Evolutionary conservation across 2,329 filamentous ascomycete genomes (phyloP).

Genomic region (Mollisia scopiformis): DNA sequence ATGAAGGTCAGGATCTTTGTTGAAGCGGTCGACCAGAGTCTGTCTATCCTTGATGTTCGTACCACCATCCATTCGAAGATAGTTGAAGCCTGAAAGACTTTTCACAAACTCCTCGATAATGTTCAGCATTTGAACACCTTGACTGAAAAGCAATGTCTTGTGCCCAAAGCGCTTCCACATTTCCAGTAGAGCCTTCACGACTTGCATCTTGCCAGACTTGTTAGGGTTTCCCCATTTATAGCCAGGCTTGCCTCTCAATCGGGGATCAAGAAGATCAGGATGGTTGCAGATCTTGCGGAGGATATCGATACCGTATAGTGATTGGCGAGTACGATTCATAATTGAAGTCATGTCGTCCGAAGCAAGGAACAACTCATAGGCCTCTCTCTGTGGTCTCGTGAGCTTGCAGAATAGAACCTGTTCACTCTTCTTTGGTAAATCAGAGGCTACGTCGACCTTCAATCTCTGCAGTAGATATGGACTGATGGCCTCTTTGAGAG

Average conservation of each 20-base stretch:
- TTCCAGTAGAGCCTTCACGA: conserved; percentile 83
- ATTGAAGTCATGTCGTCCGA: conserved; percentile 90
- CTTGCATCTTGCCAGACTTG: conserved; percentile 94
- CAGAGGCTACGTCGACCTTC: conserved; percentile 91
- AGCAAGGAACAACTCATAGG: conserved; percentile 79
- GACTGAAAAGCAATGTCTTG: conserved; percentile 91
- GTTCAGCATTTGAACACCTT: conserved; percentile 93
- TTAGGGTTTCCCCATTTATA: conserved; percentile 78
- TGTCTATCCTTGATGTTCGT: conserved; percentile 91
- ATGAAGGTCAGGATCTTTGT: conserved; percentile 75
- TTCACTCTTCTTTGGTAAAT: conserved; percentile 93
- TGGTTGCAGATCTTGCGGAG: conserved; percentile 98
- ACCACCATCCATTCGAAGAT: conserved; percentile 89
- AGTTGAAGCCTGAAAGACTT: conserved; percentile 70
- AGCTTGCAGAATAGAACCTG: conserved; percentile 96
- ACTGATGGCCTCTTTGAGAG: conserved; percentile 89
- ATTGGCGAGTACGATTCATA: conserved; percentile 72
- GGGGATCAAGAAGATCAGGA: conserved; percentile 79
- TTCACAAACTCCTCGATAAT: conserved; percentile 84
- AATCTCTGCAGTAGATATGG: conserved; percentile 91
- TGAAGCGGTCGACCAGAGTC: conserved; percentile 89
- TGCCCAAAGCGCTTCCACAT: conserved; percentile 86
- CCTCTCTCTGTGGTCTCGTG: conserved; percentile 75
- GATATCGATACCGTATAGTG: conserved; percentile 87
- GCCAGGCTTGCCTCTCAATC: conserved; percentile 55